These are phyloP conservation scores for Ricinus communis DNA, from an alignment of 345 rosid species.

Conservation along the genomic window DNA sequence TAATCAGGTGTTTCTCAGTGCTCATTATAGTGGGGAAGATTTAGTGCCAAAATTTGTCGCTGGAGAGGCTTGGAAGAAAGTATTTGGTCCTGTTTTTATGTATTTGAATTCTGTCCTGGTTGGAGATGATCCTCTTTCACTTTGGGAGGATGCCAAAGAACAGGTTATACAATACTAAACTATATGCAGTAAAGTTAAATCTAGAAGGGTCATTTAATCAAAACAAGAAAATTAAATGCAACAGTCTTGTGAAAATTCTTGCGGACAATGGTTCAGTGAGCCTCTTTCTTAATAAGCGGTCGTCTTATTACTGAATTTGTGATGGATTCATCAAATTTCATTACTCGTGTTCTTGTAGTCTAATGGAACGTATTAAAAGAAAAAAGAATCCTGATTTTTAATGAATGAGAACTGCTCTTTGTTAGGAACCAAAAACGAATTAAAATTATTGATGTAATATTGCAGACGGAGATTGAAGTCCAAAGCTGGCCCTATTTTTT, in stretches of 20 bases:
- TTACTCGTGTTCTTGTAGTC: too few species aligned
- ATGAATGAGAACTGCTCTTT: background rate
- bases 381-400: too few species aligned
- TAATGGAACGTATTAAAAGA: too few species aligned
- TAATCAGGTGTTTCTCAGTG: conserved; percentile 56
- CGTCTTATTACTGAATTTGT: too few species aligned
- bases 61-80: conserved; percentile 88
- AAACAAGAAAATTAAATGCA: too few species aligned
- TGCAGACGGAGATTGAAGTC: conserved; percentile 23
- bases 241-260: too few species aligned
- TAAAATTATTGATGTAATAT: background rate
- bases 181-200: too few species aligned
- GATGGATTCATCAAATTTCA: too few species aligned
- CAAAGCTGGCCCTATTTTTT: conserved; percentile 33
- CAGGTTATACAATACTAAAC: conserved; percentile 44
- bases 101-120: conserved; percentile 63
- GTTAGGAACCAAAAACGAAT: background rate
- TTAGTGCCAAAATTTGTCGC: conserved; percentile 55
- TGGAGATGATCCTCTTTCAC: conserved; percentile 63
- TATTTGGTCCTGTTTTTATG: conserved; percentile 86
- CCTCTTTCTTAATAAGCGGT: too few species aligned
- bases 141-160: conserved; percentile 91
- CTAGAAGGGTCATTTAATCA: too few species aligned
- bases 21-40: conserved; percentile 86
- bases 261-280: too few species aligned